Conservation (phyloP, 2,329 filamentous ascomycete species). For the Pseudogymnoascus sp. region DNA sequence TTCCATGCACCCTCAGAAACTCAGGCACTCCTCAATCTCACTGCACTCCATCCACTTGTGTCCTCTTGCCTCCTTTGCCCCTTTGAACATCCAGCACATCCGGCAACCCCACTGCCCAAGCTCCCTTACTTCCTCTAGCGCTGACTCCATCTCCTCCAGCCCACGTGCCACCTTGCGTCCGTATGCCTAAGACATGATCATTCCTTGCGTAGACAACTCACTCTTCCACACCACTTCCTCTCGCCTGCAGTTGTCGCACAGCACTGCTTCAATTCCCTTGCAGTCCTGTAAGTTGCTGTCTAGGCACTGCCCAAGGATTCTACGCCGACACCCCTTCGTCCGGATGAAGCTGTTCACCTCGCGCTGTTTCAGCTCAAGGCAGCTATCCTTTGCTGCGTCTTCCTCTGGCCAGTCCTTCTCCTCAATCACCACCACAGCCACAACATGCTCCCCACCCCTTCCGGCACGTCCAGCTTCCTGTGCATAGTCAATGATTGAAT, state of each 20-base stretch:
- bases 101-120: not conserved
- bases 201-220: not conserved
- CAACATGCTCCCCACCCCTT: constrained; percentile 11
- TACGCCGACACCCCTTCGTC: not conserved
- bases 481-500: constrained; percentile 16
- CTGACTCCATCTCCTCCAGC: not conserved
- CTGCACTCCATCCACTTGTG: not conserved
- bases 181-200: constrained; percentile 5
- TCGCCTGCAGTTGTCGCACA: constrained; percentile 7
- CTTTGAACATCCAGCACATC: not conserved
- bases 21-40: not conserved
- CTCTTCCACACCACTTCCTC: not conserved
- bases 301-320: not conserved
- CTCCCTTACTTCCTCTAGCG: not conserved
- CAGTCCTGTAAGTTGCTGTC: not conserved
- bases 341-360: not conserved
- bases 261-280: not conserved
- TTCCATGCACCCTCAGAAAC: not conserved
- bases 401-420: constrained; percentile 6
- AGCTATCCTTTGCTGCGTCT: not conserved
- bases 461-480: constrained; percentile 15
- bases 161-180: not conserved
- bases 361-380: constrained; percentile 2
- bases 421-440: not conserved
- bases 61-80: not conserved